phyloP scores from a whole-genome alignment of 345 rosid genomes.

The Syzygium aromaticum region DNA sequence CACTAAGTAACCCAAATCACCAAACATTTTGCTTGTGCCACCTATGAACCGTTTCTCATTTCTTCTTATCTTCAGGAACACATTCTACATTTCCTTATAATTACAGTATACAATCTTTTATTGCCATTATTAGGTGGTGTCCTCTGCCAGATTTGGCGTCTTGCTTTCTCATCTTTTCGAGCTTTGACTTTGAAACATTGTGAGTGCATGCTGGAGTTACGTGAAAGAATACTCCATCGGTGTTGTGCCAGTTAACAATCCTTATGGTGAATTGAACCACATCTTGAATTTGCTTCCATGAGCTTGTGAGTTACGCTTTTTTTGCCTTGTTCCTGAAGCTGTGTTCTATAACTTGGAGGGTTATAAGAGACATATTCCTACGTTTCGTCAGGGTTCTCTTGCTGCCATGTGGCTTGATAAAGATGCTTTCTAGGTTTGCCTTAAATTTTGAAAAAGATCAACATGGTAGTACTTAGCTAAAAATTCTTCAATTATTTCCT shows the following conservation, averaged over 20 bases:
- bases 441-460: background rate
- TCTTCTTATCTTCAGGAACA: background rate
- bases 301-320: background rate
- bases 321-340: background rate
- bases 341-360: background rate
- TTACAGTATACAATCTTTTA: background rate
- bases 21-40: background rate
- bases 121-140: background rate
- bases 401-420: background rate
- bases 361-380: background rate
- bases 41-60: background rate
- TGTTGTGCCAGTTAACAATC: background rate
- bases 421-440: background rate
- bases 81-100: background rate
- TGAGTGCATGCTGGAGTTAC: background rate
- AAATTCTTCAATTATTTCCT: background rate
- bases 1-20: background rate
- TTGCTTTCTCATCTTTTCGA: background rate
- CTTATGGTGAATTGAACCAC: background rate
- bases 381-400: background rate
- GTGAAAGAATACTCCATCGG: background rate
- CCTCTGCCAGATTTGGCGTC: background rate
- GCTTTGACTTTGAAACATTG: background rate
- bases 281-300: background rate
- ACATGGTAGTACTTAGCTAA: background rate